Evolutionary conservation across 2,329 filamentous ascomycete species (phyloP).

Genomic region (Zymoseptoria tritici): DNA sequence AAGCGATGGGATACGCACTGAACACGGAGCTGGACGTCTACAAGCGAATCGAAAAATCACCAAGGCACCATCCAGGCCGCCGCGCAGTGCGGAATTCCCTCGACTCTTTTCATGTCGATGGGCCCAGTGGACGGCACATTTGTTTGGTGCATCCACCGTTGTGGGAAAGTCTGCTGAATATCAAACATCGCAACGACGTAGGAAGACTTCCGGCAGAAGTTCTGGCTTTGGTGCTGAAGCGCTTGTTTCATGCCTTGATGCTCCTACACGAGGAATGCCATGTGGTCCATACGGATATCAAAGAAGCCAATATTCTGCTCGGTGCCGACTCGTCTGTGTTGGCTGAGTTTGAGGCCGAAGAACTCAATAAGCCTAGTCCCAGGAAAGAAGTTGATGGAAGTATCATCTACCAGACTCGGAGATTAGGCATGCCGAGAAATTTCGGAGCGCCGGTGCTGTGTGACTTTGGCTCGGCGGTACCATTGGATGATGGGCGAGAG

Average conservation of each 20-base stretch:
- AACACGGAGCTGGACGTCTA: not conserved
- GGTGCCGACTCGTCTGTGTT: slow-evolving; percentile 16
- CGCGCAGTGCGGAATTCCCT: not conserved
- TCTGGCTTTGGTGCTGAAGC: not conserved
- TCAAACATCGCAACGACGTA: not conserved
- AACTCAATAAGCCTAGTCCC: slow-evolving; percentile 10
- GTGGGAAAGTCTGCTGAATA: not conserved
- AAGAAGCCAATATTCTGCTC: slow-evolving; percentile 17
- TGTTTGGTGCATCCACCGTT: not conserved
- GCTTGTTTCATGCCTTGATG: not conserved
- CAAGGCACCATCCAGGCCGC: not conserved
- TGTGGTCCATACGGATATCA: slow-evolving; percentile 12
- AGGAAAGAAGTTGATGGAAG: slow-evolving; percentile 13
- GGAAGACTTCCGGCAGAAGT: not conserved
- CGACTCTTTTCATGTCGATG: not conserved
- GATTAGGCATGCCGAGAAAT: slow-evolving; percentile 7
- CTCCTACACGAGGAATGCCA: not conserved
- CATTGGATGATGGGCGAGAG: not conserved
- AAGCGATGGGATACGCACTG: not conserved
- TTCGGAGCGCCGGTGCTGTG: slow-evolving; percentile 15
- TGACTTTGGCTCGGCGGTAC: slow-evolving; percentile 17
- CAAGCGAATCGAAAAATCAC: not conserved
- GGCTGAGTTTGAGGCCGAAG: slow-evolving; percentile 10
- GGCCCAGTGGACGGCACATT: not conserved
- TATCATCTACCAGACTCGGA: slow-evolving; percentile 15